Conservation (phyloP, 2,329 filamentous ascomycete species). For the Apiospora hydei region DNA sequence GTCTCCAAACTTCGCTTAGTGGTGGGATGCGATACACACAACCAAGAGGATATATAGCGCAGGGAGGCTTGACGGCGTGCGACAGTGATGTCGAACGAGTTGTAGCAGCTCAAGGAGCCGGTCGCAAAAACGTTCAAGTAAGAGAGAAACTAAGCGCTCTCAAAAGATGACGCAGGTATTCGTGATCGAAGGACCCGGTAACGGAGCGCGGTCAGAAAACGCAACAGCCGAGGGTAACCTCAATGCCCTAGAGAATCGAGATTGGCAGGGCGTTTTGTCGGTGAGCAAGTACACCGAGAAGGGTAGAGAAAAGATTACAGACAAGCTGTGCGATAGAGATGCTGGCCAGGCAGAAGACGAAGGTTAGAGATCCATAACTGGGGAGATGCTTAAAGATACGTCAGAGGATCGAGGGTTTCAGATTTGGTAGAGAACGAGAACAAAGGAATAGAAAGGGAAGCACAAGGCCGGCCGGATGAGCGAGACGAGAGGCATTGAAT, state of each 20-base stretch:
- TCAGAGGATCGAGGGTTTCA: background rate
- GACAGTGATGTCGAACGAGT: background rate
- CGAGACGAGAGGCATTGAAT: slow-evolving; percentile 10
- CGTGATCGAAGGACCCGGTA: slow-evolving; percentile 21
- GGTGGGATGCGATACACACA: slow-evolving; percentile 5
- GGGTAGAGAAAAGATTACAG: background rate
- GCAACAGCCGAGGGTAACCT: slow-evolving; percentile 22
- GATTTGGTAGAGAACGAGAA: background rate
- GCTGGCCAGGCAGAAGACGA: slow-evolving; percentile 21
- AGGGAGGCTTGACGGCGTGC: background rate
- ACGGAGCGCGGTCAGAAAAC: slow-evolving; percentile 9
- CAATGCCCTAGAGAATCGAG: slow-evolving; percentile 2
- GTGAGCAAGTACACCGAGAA: slow-evolving; percentile 16
- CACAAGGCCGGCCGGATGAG: slow-evolving; percentile 6
- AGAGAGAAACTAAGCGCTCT: background rate
- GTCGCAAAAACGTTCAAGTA: background rate
- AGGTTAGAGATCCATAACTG: slow-evolving; percentile 22
- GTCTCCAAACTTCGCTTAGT: background rate
- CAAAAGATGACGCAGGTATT: slow-evolving; percentile 7
- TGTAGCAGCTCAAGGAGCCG: background rate
- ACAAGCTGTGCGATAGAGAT: slow-evolving; percentile 12
- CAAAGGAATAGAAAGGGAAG: background rate
- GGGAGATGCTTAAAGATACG: background rate
- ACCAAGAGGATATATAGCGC: background rate
- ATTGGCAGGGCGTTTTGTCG: slow-evolving; percentile 18